phyloP scores from a whole-genome alignment of 495 filamentous ascomycete species.

The Friedmanniomyces endolithicus region DNA sequence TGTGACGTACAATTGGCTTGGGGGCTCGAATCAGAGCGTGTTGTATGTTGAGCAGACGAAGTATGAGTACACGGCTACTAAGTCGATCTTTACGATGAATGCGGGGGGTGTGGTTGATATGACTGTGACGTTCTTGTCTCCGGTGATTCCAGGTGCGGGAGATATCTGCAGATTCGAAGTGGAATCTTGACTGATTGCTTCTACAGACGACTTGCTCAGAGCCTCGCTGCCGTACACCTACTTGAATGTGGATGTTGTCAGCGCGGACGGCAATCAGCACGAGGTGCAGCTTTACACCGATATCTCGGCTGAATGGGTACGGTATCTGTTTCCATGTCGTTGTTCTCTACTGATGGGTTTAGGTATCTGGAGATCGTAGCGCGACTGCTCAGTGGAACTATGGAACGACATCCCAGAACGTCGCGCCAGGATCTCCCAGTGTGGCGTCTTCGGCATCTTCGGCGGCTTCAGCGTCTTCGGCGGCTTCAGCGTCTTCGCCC shows the following conservation, averaged over 20 bases:
- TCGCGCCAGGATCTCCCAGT: not conserved
- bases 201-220: constrained; percentile 36
- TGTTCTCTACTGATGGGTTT: not conserved
- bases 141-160: constrained; percentile 36
- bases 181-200: not conserved
- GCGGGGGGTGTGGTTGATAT: constrained; percentile 37
- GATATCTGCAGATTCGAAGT: not conserved
- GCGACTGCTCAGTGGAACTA: constrained; percentile 44
- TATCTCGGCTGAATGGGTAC: constrained; percentile 28
- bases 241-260: constrained; percentile 40
- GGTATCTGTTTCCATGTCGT: not conserved
- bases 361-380: constrained; percentile 39
- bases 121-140: constrained; percentile 47
- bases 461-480: not conserved
- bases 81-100: constrained; percentile 44
- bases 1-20: constrained; percentile 46
- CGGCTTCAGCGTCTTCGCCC: not conserved
- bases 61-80: constrained; percentile 47
- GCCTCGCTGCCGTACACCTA: constrained; percentile 48
- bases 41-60: constrained; percentile 38
- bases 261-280: constrained; percentile 41
- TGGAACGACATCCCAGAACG: constrained; percentile 18
- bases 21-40: constrained; percentile 22
- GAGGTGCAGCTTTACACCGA: constrained; percentile 49
- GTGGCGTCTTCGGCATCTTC: not conserved